Conservation (phyloP, 1,284 basidiomycete species). For the Ceratobasidium sp. region DNA sequence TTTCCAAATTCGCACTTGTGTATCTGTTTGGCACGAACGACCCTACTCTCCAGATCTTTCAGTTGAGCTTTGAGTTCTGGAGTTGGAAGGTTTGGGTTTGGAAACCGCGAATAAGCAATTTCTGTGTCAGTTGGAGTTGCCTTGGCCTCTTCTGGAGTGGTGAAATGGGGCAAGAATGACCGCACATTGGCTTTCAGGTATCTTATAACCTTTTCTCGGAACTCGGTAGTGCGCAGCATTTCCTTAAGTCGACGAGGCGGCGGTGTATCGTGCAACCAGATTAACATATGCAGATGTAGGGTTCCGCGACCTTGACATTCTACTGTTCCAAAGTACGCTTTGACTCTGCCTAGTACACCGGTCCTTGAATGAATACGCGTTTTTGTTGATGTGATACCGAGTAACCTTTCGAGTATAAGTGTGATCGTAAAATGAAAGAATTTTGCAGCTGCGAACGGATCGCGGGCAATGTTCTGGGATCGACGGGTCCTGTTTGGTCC, state of each 20-base stretch:
- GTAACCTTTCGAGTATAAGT: constrained; percentile 54
- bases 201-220: constrained; percentile 6
- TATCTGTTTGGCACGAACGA: constrained; percentile 6
- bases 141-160: constrained; percentile 45
- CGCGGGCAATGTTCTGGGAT: constrained; percentile 54
- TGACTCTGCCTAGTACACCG: constrained; percentile 50
- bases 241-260: constrained; percentile 15
- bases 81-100: neutral
- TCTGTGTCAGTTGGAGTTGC: constrained; percentile 46
- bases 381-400: constrained; percentile 54
- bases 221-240: constrained; percentile 22
- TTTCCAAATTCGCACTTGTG: constrained; percentile 50
- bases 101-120: constrained; percentile 22
- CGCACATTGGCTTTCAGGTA: constrained; percentile 50
- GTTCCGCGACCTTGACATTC: constrained; percentile 54
- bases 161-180: constrained; percentile 50
- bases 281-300: constrained; percentile 53
- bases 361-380: constrained; percentile 48
- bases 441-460: constrained; percentile 57
- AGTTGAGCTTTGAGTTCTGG: neutral
- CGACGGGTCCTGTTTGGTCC: constrained; percentile 53
- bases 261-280: constrained; percentile 50
- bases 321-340: constrained; percentile 53
- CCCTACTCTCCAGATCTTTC: neutral
- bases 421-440: constrained; percentile 58